A percentile compares a stretch with the other conserved stretches of the same genome.
phyloP scores from a whole-genome alignment of 768 basidiomycete genomes.

The Lactarius sp. region DNA sequence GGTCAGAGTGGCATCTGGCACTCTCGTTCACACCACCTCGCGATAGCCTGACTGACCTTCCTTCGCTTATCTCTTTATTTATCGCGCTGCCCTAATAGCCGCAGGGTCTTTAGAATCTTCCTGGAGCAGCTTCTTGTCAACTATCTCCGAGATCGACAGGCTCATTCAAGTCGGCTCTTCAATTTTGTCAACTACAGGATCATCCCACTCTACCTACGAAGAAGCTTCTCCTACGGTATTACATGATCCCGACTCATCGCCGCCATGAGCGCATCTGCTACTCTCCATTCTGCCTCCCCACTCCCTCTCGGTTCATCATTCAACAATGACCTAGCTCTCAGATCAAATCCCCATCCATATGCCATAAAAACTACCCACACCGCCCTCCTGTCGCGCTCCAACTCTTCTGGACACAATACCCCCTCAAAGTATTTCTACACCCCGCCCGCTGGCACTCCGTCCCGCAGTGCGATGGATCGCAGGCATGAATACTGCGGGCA shows the following conservation, averaged over 20 bases:
- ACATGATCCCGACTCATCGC: neutral
- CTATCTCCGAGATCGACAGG: neutral
- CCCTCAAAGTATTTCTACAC: conserved; percentile 43
- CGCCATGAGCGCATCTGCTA: conserved; percentile 5
- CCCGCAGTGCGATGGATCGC: conserved; percentile 27
- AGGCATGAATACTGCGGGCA: conserved; percentile 36
- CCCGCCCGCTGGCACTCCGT: conserved; percentile 33
- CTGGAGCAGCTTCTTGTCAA: neutral
- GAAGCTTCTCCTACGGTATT: neutral
- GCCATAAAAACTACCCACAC: conserved; percentile 77
- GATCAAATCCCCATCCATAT: conserved; percentile 72
- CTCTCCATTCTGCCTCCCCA: neutral
- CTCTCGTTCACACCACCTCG: neutral
- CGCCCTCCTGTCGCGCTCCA: conserved; percentile 62
- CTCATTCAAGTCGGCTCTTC: neutral
- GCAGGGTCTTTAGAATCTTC: neutral
- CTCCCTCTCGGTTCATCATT: conserved; percentile 12
- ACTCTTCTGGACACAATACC: conserved; percentile 42
- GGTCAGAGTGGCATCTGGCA: neutral
- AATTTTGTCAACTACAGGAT: neutral
- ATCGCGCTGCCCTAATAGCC: neutral
- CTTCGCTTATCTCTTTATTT: no score
- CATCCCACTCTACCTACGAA: neutral
- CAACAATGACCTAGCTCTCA: conserved; percentile 29
- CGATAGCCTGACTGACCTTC: neutral